phyloP scores from a whole-genome alignment of 495 filamentous ascomycete genomes.

The Aspergillus panamensis region DNA sequence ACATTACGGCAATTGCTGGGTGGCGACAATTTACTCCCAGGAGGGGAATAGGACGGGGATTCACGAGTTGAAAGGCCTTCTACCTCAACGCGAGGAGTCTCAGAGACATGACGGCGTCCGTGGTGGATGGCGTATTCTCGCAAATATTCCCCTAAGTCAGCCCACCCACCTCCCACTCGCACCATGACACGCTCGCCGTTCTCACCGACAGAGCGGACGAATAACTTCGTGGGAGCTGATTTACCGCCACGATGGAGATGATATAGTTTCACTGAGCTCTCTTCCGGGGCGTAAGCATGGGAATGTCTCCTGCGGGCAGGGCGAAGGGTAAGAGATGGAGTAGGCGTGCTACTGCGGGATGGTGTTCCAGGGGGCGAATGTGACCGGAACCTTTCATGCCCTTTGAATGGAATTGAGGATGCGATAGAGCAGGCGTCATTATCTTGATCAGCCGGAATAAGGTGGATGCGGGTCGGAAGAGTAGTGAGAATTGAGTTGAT shows the following conservation, averaged over 20 bases:
- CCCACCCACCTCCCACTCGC: slow-evolving; percentile 93
- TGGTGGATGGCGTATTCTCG: slow-evolving; percentile 90
- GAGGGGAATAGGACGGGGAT: slow-evolving; percentile 34
- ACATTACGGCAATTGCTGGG: slow-evolving; percentile 29
- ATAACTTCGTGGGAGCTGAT: slow-evolving; percentile 84
- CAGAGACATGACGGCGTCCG: slow-evolving; percentile 49
- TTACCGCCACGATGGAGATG: slow-evolving; percentile 83
- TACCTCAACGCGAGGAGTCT: slow-evolving; percentile 43
- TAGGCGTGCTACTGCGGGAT: slow-evolving; percentile 49
- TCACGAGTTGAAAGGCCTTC: slow-evolving; percentile 37
- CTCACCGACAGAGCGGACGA: slow-evolving; percentile 87
- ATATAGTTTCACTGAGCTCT: slow-evolving; percentile 78
- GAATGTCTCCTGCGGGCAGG: slow-evolving; percentile 50
- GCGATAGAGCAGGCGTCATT: slow-evolving; percentile 34
- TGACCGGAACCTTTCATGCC: slow-evolving; percentile 32
- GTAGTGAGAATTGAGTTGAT: slow-evolving; percentile 78
- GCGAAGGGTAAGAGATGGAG: slow-evolving; percentile 67
- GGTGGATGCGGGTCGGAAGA: slow-evolving; percentile 75
- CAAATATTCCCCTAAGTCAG: slow-evolving; percentile 91
- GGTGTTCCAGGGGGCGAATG: slow-evolving; percentile 35
- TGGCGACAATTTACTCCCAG: slow-evolving; percentile 24
- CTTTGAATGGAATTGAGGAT: slow-evolving; percentile 38
- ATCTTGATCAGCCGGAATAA: slow-evolving; percentile 50
- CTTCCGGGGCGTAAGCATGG: slow-evolving; percentile 37
- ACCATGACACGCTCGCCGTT: slow-evolving; percentile 94